Percentiles rank a stretch among this genome's conserved stretches.
Conservation (phyloP, 2,329 filamentous ascomycete species). For the Monosporascus sp. region DNA sequence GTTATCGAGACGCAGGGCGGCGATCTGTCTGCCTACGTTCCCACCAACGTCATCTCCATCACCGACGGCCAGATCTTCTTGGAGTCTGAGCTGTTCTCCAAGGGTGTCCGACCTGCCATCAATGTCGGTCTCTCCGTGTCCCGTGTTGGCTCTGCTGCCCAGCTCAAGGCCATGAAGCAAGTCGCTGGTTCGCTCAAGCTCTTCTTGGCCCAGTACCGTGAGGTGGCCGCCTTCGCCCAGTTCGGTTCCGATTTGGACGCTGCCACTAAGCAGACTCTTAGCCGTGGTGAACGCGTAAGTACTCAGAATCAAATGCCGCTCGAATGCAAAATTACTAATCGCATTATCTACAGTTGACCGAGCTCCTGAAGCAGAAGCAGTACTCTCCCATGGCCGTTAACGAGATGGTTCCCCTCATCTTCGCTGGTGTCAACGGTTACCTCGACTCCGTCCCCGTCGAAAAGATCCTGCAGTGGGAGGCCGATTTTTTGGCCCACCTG, state of each 20-base stretch:
- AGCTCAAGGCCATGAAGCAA: conserved; percentile 99
- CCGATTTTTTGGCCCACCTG: conserved; percentile 89
- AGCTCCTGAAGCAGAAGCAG: conserved; percentile 99
- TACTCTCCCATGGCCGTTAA: conserved; percentile 98
- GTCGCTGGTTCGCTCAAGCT: conserved; percentile 99
- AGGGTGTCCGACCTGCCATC: conserved; percentile 99
- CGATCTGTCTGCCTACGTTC: conserved; percentile 99
- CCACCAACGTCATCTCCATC: conserved; percentile 99
- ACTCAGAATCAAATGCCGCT: conserved; percentile 2
- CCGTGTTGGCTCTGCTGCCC: conserved; percentile 98
- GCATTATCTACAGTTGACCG: conserved; percentile 59
- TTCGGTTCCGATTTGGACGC: conserved; percentile 99
- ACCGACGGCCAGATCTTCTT: conserved; percentile 99
- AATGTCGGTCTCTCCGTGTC: conserved; percentile 99
- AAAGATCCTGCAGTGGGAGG: conserved; percentile 92
- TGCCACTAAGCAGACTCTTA: conserved; percentile 96
- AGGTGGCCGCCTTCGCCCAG: conserved; percentile 98
- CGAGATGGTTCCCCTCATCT: conserved; percentile 99
- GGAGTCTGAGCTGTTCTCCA: conserved; percentile 99
- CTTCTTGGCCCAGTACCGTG: conserved; percentile 99
- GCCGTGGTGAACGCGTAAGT: conserved; percentile 93
- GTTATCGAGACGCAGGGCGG: conserved; percentile 99
- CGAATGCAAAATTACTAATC: conserved; percentile 10
- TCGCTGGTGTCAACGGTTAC: conserved; percentile 95
- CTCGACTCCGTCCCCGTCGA: conserved; percentile 82